Base-by-base conservation (phyloP, 768 basidiomycete genomes). In the Tremella fuciformis region DNA sequence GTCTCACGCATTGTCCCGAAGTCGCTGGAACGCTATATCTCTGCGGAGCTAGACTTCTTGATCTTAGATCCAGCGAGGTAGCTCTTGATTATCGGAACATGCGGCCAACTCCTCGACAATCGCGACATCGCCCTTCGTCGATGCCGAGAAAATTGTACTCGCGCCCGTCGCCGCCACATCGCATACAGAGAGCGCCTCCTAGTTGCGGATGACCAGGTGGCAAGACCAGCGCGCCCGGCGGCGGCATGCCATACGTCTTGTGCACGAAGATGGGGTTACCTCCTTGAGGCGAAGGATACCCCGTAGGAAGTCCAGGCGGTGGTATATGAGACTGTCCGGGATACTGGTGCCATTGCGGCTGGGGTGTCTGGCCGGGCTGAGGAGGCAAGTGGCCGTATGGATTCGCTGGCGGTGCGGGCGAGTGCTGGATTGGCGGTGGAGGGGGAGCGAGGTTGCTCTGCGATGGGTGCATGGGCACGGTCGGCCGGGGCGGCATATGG, bases 121-220 rank as follows among this genome's bases (percentile, higher is more conserved):
- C 51, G 39, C 58, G 64, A 50, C 69, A 73, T 37, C 60, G 53
- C 7, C 66, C 71, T 24, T 63, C 64, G 42, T 73, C 71, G 25
- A 73, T 68, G 1, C 71, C 71, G 21, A 73, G 63, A 41, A 66
- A 69, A 18, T 51, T 57, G 16, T 58, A 41, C 34, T 68, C 69
- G 34, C 69, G 25, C 8, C 71, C 71, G 50, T 55, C 44, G 24
- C 71, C 71, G n/a, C 67, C 64, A 42, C 71, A 73, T 34, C 63
- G 48, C 34, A 50, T 54, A 50, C 71, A 73, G 13, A 58, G 29
- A 39, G 69, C 70, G 44, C 71, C 71, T 8, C 71, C 71, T n/a
- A 73, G 63, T 44, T 69, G 53, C 9, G 71, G 71, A 69, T 73
- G 69, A 19, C 71, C 71, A 37, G 71, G 66, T 19, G 54, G 41